These are phyloP conservation scores for Plasmodiophora brassicae DNA, from an alignment of 208 protist genomes.

Conservation along the genomic window DNA sequence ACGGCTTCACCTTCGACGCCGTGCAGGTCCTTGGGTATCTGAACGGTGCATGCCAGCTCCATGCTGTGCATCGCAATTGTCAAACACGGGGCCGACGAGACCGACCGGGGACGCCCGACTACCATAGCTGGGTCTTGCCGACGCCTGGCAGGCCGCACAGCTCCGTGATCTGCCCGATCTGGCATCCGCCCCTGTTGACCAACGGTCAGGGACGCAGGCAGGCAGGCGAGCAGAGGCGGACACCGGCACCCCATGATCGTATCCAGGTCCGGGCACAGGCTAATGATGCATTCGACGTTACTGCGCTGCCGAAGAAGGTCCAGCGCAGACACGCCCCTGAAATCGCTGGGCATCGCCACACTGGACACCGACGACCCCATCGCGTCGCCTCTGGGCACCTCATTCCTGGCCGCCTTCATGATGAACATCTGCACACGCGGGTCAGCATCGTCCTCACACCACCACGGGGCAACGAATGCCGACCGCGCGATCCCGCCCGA, in stretches of 20 bases:
- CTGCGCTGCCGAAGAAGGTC: not conserved
- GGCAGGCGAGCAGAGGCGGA: no score
- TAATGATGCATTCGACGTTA: not conserved
- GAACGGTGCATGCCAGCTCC: slow-evolving; percentile 72
- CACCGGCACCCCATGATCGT: no score
- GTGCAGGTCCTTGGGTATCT: slow-evolving; percentile 66
- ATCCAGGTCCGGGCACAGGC: not conserved
- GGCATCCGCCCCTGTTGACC: slow-evolving; percentile 63
- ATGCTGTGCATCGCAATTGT: slow-evolving; percentile 40
- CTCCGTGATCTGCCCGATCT: slow-evolving; percentile 67
- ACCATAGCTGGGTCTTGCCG: slow-evolving; percentile 78
- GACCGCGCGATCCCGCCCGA: not conserved
- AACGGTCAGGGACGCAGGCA: no score
- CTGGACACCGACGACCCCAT: not conserved
- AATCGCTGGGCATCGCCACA: not conserved
- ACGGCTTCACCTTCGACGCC: slow-evolving; percentile 67
- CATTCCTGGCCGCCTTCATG: not conserved
- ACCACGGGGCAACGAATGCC: not conserved
- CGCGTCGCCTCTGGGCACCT: not conserved
- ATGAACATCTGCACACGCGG: not conserved
- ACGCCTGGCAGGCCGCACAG: slow-evolving; percentile 74
- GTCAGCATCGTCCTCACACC: not conserved
- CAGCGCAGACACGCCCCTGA: not conserved
- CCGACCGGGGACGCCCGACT: not conserved
- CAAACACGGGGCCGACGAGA: not conserved